phyloP scores from a whole-genome alignment of 495 filamentous ascomycete genomes.

The Neurospora intermedia region DNA sequence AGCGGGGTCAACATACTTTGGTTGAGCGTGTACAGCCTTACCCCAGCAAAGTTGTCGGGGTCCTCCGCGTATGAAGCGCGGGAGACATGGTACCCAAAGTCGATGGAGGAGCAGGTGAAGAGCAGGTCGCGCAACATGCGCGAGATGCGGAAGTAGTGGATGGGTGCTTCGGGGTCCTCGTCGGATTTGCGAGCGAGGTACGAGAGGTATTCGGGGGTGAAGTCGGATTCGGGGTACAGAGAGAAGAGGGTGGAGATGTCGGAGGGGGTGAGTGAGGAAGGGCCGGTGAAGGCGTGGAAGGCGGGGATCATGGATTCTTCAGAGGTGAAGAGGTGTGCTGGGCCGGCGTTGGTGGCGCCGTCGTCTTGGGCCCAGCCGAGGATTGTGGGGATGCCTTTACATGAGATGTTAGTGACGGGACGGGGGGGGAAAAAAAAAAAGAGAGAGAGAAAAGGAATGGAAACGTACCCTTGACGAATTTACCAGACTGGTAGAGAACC shows the following conservation, averaged over 20 bases:
- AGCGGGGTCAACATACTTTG: constrained; percentile 19
- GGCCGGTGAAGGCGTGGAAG: constrained; percentile 1
- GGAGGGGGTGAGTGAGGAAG: constrained; percentile 3
- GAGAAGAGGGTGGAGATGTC: constrained; percentile 14
- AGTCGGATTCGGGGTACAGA: constrained; percentile 14
- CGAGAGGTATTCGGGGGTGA: constrained; percentile 7
- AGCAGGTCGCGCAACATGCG: constrained; percentile 20
- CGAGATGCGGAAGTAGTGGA: constrained; percentile 21
- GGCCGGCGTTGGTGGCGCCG: constrained; percentile 15
- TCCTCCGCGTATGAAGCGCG: constrained; percentile 2
- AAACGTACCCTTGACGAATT: constrained; percentile 15
- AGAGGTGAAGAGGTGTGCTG: constrained; percentile 1
- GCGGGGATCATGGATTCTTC: constrained; percentile 14
- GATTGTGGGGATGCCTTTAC: constrained; percentile 16
- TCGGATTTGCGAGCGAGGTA: constrained; percentile 10
- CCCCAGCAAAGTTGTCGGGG: constrained; percentile 2
- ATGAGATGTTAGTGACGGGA: no score
- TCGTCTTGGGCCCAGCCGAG: constrained; percentile 24
- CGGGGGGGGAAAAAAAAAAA: no score
- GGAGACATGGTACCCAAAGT: constrained; percentile 16
- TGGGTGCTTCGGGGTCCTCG: constrained; percentile 9
- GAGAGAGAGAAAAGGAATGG: not conserved
- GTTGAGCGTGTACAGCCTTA: constrained; percentile 18
- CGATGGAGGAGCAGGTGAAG: constrained; percentile 22
- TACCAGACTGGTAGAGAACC: constrained; percentile 10